Percentiles rank a stretch among this genome's conserved stretches.
Evolutionary conservation across 2,329 filamentous ascomycete genomes (phyloP).

Genomic region (Endoconidiophora laricicola): DNA sequence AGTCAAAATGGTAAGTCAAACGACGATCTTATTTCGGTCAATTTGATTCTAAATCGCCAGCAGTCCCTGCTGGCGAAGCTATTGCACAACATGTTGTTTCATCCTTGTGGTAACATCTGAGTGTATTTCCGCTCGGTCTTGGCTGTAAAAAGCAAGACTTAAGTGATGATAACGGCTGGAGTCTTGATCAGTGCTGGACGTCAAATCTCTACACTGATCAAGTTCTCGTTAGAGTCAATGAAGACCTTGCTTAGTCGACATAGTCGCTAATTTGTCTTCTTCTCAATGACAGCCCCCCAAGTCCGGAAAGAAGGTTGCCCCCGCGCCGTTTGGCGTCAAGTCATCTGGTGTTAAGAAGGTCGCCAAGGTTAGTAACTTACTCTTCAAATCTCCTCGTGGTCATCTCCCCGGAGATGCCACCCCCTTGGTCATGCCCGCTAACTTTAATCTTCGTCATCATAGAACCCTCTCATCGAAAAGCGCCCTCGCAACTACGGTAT

Average conservation of each 20-base stretch:
- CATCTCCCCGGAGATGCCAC: too few relatives aligned
- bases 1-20: constrained; percentile 27
- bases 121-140: constrained; percentile 11
- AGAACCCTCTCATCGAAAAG: constrained; percentile 99
- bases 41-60: neutral
- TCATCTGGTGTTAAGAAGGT: constrained; percentile 90
- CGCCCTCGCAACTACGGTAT: constrained; percentile 95
- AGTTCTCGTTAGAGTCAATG: constrained; percentile 70
- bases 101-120: constrained; percentile 6
- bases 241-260: constrained; percentile 62
- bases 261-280: constrained; percentile 80
- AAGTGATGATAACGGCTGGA: constrained; percentile 13
- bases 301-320: constrained; percentile 90
- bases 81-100: constrained; percentile 3
- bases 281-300: constrained; percentile 99
- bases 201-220: neutral
- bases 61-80: constrained; percentile 8
- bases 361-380: constrained; percentile 60
- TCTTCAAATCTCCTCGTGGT: too few relatives aligned
- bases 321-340: constrained; percentile 88
- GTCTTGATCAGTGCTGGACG: constrained; percentile 3
- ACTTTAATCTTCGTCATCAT: constrained; percentile 14
- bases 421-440: constrained; percentile 3
- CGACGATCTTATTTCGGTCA: constrained; percentile 7
- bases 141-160: constrained; percentile 6